Evolutionary conservation across 805 yeast species (phyloP).

Genomic region (Metschnikowia matae): DNA sequence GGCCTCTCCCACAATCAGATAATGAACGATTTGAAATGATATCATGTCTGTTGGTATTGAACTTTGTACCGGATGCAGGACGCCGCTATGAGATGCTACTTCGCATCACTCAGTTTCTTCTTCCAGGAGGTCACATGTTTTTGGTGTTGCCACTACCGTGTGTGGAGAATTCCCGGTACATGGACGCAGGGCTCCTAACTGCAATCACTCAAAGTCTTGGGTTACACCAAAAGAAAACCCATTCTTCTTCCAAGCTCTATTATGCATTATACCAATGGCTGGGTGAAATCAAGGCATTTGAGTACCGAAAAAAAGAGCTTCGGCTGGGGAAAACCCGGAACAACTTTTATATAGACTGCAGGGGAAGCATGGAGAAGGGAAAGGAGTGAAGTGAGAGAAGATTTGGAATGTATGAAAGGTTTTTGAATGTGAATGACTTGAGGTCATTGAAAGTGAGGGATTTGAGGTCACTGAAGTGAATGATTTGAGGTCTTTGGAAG

Average conservation of each 20-base stretch:
- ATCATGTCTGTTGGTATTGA: slow-evolving; percentile 82
- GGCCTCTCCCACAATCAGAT: slow-evolving; percentile 52
- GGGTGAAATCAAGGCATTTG: slow-evolving; percentile 19
- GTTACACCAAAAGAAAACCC: slow-evolving; percentile 41
- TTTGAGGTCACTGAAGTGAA: no score
- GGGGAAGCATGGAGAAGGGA: neutral
- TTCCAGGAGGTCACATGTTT: slow-evolving; percentile 46
- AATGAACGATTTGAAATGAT: slow-evolving; percentile 56
- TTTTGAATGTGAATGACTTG: no score
- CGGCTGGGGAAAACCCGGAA: slow-evolving; percentile 58
- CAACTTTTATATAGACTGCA: slow-evolving; percentile 55
- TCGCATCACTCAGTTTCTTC: slow-evolving; percentile 54
- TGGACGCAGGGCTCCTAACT: slow-evolving; percentile 40
- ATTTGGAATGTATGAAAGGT: no score
- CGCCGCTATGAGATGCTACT: slow-evolving; percentile 76
- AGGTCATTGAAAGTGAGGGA: no score
- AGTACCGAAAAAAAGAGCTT: slow-evolving; percentile 43
- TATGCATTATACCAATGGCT: slow-evolving; percentile 64
- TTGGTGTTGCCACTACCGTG: slow-evolving; percentile 90
- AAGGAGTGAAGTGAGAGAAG: neutral
- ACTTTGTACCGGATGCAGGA: slow-evolving; percentile 73
- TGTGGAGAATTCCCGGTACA: slow-evolving; percentile 75
- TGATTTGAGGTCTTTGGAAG: no score
- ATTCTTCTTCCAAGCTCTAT: slow-evolving; percentile 66
- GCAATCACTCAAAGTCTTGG: slow-evolving; percentile 60